These are phyloP conservation scores for Lepidopterella palustris DNA, from an alignment of 495 filamentous ascomycete genomes.

Conservation along the genomic window DNA sequence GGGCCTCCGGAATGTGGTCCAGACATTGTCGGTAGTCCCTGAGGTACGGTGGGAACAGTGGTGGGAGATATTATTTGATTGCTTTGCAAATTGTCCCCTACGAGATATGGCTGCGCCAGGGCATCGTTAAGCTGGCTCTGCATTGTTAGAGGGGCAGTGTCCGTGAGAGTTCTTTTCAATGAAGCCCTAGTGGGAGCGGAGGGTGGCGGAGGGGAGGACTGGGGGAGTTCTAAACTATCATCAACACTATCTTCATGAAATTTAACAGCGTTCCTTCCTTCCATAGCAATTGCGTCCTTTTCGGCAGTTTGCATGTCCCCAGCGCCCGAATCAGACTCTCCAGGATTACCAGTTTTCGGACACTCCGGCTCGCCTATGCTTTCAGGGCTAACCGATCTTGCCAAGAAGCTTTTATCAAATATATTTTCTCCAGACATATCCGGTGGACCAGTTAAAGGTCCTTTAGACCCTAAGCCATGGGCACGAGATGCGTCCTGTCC, in stretches of 20 bases:
- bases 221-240: background rate
- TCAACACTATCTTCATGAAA: background rate
- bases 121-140: constrained; percentile 84
- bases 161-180: constrained; percentile 83
- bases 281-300: background rate
- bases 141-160: constrained; percentile 60
- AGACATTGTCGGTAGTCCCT: background rate
- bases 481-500: constrained; percentile 44
- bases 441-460: constrained; percentile 72
- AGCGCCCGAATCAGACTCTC: background rate
- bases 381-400: constrained; percentile 46
- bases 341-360: constrained; percentile 22
- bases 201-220: constrained; percentile 12
- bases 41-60: constrained; percentile 34
- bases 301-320: background rate
- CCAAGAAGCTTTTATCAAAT: constrained; percentile 67
- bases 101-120: constrained; percentile 71
- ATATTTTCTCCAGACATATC: constrained; percentile 61
- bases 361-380: constrained; percentile 38
- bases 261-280: background rate
- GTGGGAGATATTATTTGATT: constrained; percentile 43
- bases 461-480: constrained; percentile 42
- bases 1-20: constrained; percentile 17
- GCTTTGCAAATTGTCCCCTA: constrained; percentile 29
- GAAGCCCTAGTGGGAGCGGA: constrained; percentile 53